Evolutionary conservation across 768 basidiomycete genomes (phyloP).

Genomic region (Tremella mesenterica): DNA sequence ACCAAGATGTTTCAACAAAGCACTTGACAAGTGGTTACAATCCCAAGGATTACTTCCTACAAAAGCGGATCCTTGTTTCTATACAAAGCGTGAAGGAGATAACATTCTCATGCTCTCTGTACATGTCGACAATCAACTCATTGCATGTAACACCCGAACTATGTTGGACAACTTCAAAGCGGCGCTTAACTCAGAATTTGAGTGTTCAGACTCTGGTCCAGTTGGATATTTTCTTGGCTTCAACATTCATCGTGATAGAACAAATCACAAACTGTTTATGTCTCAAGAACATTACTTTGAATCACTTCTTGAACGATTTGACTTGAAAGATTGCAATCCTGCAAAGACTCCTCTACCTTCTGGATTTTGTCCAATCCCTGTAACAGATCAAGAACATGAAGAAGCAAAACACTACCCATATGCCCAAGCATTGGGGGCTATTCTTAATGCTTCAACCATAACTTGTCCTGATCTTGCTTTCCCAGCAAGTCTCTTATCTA

Average conservation of each 20-base stretch:
- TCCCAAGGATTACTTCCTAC: neutral
- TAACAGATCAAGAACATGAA: no score
- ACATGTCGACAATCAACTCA: constrained; percentile 8
- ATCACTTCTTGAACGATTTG: no score
- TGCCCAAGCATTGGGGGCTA: no score
- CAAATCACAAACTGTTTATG: no score
- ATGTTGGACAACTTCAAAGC: constrained; percentile 1
- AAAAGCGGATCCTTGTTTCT: constrained; percentile 6
- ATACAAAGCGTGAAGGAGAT: neutral
- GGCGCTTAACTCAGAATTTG: neutral
- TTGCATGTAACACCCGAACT: constrained; percentile 1
- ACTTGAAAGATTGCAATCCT: no score
- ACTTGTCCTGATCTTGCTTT: no score
- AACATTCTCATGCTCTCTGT: constrained; percentile 2
- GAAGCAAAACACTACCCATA: no score
- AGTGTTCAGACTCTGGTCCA: neutral
- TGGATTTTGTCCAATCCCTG: no score
- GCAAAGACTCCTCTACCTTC: no score
- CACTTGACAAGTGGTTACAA: constrained; percentile 2
- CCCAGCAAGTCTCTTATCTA: no score
- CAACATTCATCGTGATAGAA: neutral
- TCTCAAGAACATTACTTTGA: no score
- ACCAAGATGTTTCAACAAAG: constrained; percentile 4
- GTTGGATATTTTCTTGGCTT: neutral
- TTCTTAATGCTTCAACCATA: no score